A percentile compares a stretch with the other conserved stretches of the same genome.
Conservation (phyloP, 345 rosid genomes). For the Eucalyptus melliodora region DNA sequence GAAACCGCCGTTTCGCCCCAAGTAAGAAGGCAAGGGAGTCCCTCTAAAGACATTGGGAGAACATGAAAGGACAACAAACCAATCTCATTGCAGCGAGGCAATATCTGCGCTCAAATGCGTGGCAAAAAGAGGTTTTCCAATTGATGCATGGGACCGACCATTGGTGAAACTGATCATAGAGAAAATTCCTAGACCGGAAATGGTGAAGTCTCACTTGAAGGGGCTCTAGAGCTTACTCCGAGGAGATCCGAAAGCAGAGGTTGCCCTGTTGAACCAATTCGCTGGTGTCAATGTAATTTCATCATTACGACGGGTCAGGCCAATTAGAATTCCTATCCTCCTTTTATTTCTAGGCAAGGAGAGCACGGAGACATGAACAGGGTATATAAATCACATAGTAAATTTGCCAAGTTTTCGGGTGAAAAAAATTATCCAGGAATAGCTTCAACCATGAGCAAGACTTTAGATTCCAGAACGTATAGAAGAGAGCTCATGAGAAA, state of each 20-base stretch:
- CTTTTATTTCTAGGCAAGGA: background rate
- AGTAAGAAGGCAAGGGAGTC: background rate
- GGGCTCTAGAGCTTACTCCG: background rate
- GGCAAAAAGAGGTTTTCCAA: background rate
- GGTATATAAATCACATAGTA: background rate
- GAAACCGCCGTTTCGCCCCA: background rate
- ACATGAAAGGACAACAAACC: background rate
- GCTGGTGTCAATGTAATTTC: background rate
- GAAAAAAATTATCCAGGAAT: background rate
- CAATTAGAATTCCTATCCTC: background rate
- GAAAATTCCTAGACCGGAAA: background rate
- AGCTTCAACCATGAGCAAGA: background rate
- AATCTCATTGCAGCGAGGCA: background rate
- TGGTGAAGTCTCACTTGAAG: background rate
- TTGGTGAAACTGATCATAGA: background rate
- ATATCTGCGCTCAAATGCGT: background rate
- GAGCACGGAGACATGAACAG: background rate
- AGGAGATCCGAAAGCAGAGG: background rate
- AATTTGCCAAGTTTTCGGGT: background rate
- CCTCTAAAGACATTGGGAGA: background rate
- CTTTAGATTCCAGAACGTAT: background rate
- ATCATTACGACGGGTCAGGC: background rate
- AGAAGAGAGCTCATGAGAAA: background rate
- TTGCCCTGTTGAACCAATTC: background rate
- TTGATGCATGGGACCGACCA: background rate